Evolutionary conservation across 371 early-diverging fungal species (phyloP).

Genomic region (Mucor sp.): DNA sequence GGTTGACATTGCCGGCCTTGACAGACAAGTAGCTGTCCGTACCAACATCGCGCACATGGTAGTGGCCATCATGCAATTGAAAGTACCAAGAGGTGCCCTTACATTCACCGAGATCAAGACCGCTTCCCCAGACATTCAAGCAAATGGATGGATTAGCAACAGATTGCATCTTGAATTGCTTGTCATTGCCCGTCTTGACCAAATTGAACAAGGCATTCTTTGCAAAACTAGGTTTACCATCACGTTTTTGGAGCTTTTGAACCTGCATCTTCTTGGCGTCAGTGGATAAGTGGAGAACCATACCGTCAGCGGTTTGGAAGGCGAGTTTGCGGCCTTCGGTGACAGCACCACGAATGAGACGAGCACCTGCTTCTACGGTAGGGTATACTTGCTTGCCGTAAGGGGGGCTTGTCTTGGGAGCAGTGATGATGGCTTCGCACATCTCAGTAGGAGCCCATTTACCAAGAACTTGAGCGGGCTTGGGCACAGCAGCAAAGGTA

Average conservation of each 20-base stretch:
- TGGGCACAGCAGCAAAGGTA: conserved; percentile 8
- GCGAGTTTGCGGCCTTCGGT: conserved; percentile 23
- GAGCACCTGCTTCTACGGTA: conserved; percentile 20
- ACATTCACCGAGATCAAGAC: conserved; percentile 13
- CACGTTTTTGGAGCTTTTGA: conserved; percentile 9
- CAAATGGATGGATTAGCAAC: conserved; percentile 14
- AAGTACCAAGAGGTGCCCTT: conserved; percentile 25
- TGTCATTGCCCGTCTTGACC: conserved; percentile 6
- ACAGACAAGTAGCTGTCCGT: conserved; percentile 12
- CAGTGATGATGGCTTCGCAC: conserved; percentile 23
- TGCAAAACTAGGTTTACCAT: neutral
- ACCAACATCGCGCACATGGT: conserved; percentile 16
- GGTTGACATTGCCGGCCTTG: neutral
- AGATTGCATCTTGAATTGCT: conserved; percentile 18
- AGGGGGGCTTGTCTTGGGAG: conserved; percentile 26
- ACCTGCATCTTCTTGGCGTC: neutral
- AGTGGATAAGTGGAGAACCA: neutral
- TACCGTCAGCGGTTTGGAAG: conserved; percentile 1
- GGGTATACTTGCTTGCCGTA: conserved; percentile 32
- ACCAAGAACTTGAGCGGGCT: conserved; percentile 17
- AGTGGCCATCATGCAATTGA: conserved; percentile 3
- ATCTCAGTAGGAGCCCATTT: conserved; percentile 29
- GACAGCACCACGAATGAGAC: conserved; percentile 22
- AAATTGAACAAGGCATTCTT: conserved; percentile 8
- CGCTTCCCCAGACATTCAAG: conserved; percentile 17